These are phyloP conservation scores for Maudiozyma turicensis DNA, from an alignment of 805 yeast genomes.

Conservation along the genomic window DNA sequence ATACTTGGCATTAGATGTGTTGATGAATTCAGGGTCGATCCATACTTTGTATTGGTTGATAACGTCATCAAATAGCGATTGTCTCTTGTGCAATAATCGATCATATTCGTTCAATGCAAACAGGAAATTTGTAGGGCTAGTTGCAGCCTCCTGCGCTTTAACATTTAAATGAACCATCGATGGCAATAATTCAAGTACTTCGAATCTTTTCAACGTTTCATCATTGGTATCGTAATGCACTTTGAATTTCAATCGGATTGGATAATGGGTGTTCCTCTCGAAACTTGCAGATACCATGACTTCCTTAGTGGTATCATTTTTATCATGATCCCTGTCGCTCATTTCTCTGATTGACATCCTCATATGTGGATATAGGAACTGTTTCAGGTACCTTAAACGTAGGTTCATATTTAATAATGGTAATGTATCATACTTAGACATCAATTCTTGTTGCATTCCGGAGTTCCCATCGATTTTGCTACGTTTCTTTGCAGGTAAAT, in stretches of 20 bases:
- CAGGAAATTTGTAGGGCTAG: conserved; percentile 9
- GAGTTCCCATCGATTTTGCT: conserved; percentile 13
- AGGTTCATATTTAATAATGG: conserved; percentile 20
- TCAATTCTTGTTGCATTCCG: conserved; percentile 13
- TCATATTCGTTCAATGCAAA: conserved; percentile 19
- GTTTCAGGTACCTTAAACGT: conserved; percentile 12
- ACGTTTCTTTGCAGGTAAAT: not conserved
- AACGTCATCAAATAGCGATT: conserved; percentile 4
- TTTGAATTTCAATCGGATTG: not conserved
- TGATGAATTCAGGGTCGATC: not conserved
- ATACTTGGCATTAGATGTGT: not conserved
- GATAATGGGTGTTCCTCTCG: not conserved
- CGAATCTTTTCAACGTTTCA: not conserved
- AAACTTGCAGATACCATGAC: not conserved
- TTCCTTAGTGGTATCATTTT: not conserved
- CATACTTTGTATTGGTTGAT: conserved; percentile 1
- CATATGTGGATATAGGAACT: conserved; percentile 11
- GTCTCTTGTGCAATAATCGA: conserved; percentile 10
- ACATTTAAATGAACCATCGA: not conserved
- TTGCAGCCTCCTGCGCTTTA: not conserved
- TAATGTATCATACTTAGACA: conserved; percentile 19
- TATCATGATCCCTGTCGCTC: not conserved
- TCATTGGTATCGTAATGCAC: not conserved
- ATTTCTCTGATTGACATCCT: conserved; percentile 1
- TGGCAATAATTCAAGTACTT: conserved; percentile 3